Percentiles rank a stretch among this genome's conserved stretches.
Conservation (phyloP, 1,139 yeast genomes). For the Lodderomyces pseudojiufengensis region DNA sequence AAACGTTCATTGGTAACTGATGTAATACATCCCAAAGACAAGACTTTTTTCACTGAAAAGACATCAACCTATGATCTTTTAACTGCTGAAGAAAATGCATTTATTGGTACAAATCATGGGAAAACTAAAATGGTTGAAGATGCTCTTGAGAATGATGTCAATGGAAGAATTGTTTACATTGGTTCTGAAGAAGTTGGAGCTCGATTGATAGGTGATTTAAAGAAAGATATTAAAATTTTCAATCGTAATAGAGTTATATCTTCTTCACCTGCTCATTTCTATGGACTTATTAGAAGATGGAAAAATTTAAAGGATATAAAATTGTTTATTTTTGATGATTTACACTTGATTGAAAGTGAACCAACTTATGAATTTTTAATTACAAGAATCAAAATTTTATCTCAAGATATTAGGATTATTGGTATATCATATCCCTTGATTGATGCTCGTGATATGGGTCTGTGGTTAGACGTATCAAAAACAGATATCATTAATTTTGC, state of each 20-base stretch:
- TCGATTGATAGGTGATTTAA: conserved; percentile 61
- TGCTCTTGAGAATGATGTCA: conserved; percentile 72
- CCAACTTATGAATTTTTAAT: conserved; percentile 64
- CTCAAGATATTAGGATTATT: conserved; percentile 61
- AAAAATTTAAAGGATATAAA: conserved; percentile 69
- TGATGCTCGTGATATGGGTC: conserved; percentile 74
- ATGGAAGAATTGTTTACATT: conserved; percentile 69
- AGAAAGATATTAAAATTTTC: conserved; percentile 51
- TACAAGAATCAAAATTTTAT: conserved; percentile 68
- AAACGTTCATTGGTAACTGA: conserved; percentile 59
- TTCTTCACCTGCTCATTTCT: conserved; percentile 79
- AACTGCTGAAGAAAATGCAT: conserved; percentile 48
- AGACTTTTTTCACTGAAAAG: conserved; percentile 4
- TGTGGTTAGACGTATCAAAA: conserved; percentile 76
- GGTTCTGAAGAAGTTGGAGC: conserved; percentile 58
- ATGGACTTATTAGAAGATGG: conserved; percentile 75
- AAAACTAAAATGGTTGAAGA: conserved; percentile 70
- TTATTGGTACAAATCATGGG: conserved; percentile 72
- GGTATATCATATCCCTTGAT: conserved; percentile 68
- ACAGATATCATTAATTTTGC: conserved; percentile 65
- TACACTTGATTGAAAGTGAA: conserved; percentile 65
- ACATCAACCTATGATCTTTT: conserved; percentile 53
- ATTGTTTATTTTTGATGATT: conserved; percentile 69
- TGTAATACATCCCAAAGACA: conserved; percentile 54
- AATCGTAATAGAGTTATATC: conserved; percentile 64